Evolutionary conservation across 2,329 filamentous ascomycete genomes (phyloP).

Genomic region (Paracorniculantispora psalliotae): DNA sequence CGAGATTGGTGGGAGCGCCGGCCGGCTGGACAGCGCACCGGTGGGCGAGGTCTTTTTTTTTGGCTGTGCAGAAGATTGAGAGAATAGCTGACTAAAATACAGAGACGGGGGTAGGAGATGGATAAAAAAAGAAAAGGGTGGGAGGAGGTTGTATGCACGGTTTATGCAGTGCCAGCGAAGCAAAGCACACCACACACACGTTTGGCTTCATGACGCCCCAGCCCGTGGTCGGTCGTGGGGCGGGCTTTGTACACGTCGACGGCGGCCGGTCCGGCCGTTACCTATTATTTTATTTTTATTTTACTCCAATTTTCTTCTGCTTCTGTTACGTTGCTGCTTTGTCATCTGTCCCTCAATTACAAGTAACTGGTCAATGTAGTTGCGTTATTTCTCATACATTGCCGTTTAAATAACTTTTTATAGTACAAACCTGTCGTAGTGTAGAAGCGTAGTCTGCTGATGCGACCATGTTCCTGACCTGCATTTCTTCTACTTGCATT

Average conservation of each 20-base stretch:
- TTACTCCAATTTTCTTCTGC: neutral
- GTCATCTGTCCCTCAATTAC: too few species aligned
- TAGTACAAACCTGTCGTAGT: too few species aligned
- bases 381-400: too few species aligned
- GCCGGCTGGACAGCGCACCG: too few species aligned
- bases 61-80: too few species aligned
- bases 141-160: neutral
- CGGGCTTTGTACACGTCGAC: conserved; percentile 7
- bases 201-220: neutral
- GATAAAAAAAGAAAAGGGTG: neutral
- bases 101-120: neutral
- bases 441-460: neutral
- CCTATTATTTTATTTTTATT: neutral
- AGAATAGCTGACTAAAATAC: too few species aligned
- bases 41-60: too few species aligned
- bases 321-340: too few species aligned
- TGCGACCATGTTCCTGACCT: neutral
- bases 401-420: too few species aligned
- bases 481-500: too few species aligned
- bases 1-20: neutral
- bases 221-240: neutral
- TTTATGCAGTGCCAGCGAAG: conserved; percentile 12
- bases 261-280: neutral
- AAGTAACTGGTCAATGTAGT: too few species aligned
- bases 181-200: neutral